phyloP scores from a whole-genome alignment of 1,139 yeast species.

The Saccharomyces hybrid region DNA sequence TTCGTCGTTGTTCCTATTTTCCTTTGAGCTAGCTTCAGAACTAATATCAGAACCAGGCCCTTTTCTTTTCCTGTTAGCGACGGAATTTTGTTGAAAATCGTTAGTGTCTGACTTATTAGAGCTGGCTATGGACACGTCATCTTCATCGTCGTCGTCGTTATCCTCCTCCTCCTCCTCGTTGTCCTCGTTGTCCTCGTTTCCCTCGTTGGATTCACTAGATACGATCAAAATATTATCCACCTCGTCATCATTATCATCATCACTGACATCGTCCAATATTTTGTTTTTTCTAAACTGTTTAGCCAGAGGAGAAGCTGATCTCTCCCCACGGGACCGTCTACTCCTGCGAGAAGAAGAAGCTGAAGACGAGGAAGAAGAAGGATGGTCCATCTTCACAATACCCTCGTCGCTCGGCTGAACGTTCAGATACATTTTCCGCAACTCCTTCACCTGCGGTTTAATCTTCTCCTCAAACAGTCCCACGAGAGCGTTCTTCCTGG shows the following conservation, averaged over 20 bases:
- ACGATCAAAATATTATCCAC: neutral
- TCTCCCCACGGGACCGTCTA: neutral
- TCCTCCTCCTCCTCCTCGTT: conserved; percentile 2
- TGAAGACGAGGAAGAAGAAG: conserved; percentile 1
- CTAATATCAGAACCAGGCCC: neutral
- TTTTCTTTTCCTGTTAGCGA: neutral
- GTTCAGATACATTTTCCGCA: conserved; percentile 12
- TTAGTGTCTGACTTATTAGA: neutral
- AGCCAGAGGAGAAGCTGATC: neutral
- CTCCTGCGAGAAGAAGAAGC: conserved; percentile 2
- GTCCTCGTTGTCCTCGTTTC: neutral
- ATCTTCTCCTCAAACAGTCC: conserved; percentile 45
- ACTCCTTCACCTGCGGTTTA: conserved; percentile 16
- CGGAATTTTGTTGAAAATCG: neutral
- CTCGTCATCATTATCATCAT: neutral
- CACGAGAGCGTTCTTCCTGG: conserved; percentile 56
- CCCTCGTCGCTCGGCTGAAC: conserved; percentile 3
- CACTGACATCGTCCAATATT: conserved; percentile 1
- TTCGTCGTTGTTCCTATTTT: neutral
- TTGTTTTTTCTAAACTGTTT: neutral
- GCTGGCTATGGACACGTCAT: neutral
- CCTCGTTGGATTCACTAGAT: neutral
- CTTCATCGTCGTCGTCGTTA: too few relatives aligned
- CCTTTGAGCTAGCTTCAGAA: neutral
- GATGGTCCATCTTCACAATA: neutral